A percentile compares a stretch with the other conserved stretches of the same genome.
These are phyloP conservation scores for Talaromyces borbonicus DNA, from an alignment of 495 filamentous ascomycete genomes.

Conservation along the genomic window DNA sequence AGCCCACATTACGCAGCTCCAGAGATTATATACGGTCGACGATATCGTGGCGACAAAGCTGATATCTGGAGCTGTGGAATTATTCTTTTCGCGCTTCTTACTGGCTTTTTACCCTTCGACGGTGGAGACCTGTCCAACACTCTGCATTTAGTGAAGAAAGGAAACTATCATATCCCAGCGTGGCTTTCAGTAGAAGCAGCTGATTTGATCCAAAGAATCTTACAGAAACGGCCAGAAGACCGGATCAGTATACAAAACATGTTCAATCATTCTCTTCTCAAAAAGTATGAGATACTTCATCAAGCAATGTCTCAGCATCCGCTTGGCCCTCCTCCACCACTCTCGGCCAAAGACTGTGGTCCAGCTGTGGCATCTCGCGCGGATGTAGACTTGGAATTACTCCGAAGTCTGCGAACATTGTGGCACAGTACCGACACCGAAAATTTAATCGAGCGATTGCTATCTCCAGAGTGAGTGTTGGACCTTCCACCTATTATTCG, in stretches of 20 bases:
- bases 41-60: conserved; percentile 72
- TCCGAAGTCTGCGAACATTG: conserved; percentile 74
- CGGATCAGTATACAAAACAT: conserved; percentile 71
- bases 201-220: conserved; percentile 65
- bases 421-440: conserved; percentile 76
- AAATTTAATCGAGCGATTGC: conserved; percentile 54
- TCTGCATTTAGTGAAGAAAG: conserved; percentile 56
- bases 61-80: conserved; percentile 96
- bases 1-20: conserved; percentile 95
- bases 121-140: conserved; percentile 48
- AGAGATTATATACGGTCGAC: conserved; percentile 62
- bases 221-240: conserved; percentile 60
- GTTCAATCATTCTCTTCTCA: conserved; percentile 74
- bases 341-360: conserved; percentile 45
- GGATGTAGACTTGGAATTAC: conserved; percentile 66
- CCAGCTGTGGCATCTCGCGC: conserved; percentile 35
- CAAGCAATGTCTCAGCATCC: conserved; percentile 38
- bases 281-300: conserved; percentile 63
- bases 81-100: conserved; percentile 75
- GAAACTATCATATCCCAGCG: conserved; percentile 60
- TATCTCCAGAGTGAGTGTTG: conserved; percentile 57
- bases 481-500: conserved; percentile 1
- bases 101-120: conserved; percentile 75
- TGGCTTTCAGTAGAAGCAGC: conserved; percentile 60
- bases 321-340: conserved; percentile 43